Base-by-base conservation (phyloP, 2,329 filamentous ascomycete species). In the Penicillium aurantiogriseum region DNA sequence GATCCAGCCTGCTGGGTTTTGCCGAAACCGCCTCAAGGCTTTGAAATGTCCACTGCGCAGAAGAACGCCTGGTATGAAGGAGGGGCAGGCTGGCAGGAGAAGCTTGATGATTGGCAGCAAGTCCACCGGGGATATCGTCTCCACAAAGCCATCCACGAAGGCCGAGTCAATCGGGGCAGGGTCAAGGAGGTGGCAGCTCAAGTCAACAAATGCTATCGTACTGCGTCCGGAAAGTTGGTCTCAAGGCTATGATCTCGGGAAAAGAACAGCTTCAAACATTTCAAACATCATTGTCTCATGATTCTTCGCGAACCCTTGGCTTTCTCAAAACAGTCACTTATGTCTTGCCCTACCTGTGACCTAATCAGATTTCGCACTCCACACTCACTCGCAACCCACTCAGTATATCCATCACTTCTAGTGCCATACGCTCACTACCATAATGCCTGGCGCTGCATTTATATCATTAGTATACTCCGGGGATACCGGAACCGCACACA, bases 1-100 rank as follows among this genome's bases (percentile, higher is more conserved):
- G 75, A 78, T 21, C 70, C 76, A 11, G 72, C 70, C 5, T 69
- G 70, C 49, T 78, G 76, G 76, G 70, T 76, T 31, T 66, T 78
- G 38, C 74, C 69, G 42, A 74, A 67, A 47, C 76, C 76, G 5
- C 76, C 74, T 2, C 74, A 77, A 52, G 76, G 76, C 0, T 68
- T 72, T 55, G 65, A 63, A 11, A 65, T 73, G 57, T 73, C 74
- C 5, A 69, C 64, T 9, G 70, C 68, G 33, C 74, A 78, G 51
- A 67, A 65, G 43, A 65, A 71, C n/a, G 65, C 66, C 5, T 77
- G 73, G 63, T 78, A 76, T 47, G 74, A 77, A 56, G 73, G 74
- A 49, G 71, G 71, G 10, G 62, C 67, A 7, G 76, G 74, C 8
- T 77, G 73, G 73, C 71, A 74, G 60, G 74, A 77, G 57, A 76